phyloP scores from a whole-genome alignment of 108 stramenopile genomes.

The Phaeodactylum tricornutum region DNA sequence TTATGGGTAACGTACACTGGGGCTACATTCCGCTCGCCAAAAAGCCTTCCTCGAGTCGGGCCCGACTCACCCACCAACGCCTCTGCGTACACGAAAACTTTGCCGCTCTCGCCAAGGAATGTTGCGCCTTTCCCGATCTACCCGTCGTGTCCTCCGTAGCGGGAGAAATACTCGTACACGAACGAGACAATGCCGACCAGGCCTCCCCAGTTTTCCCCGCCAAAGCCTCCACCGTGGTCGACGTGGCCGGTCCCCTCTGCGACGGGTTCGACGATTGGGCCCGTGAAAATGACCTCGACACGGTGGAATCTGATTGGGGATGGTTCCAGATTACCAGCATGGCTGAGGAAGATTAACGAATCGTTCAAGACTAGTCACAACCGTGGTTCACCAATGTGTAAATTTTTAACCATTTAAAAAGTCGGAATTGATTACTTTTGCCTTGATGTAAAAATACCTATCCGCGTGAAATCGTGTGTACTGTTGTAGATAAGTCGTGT shows the following conservation, averaged over 20 bases:
- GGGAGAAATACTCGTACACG: slow-evolving; percentile 14
- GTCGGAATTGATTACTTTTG: too few species aligned
- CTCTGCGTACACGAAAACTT: slow-evolving; percentile 70
- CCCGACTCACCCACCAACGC: slow-evolving; percentile 47
- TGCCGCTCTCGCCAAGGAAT: slow-evolving; percentile 59
- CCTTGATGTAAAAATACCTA: too few species aligned
- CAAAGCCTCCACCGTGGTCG: slow-evolving; percentile 33
- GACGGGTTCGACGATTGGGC: slow-evolving; percentile 56
- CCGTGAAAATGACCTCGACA: slow-evolving; percentile 28
- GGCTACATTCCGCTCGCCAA: slow-evolving; percentile 61
- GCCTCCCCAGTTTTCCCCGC: slow-evolving; percentile 1
- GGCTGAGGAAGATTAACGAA: slow-evolving; percentile 12
- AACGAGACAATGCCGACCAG: slow-evolving; percentile 10
- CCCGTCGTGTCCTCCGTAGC: slow-evolving; percentile 32
- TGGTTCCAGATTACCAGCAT: slow-evolving; percentile 58
- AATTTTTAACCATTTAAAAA: too few species aligned
- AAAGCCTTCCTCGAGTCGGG: slow-evolving; percentile 46
- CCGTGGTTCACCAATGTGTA: too few species aligned
- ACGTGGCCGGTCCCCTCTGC: slow-evolving; percentile 49
- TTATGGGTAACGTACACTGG: slow-evolving; percentile 68
- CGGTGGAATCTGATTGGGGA: slow-evolving; percentile 56
- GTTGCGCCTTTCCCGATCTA: slow-evolving; percentile 53
- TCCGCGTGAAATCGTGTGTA: too few species aligned
- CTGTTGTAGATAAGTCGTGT: too few species aligned
- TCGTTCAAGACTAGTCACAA: too few species aligned